Evolutionary conservation across 306 rosid genomes (phyloP).

Genomic region (Acacia crassicarpa): DNA sequence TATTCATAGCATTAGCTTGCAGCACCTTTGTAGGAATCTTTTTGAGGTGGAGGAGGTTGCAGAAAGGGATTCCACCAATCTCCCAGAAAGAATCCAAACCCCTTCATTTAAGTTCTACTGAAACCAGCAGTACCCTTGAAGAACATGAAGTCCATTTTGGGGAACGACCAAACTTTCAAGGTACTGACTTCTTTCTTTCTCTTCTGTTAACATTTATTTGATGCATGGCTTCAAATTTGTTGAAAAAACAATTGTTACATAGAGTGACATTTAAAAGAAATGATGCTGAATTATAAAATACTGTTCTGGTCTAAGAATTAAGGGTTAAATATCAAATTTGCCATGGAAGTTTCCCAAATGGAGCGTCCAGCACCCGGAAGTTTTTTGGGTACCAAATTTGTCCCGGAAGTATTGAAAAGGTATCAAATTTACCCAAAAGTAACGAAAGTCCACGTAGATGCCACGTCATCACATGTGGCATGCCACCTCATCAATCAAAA

Average conservation of each 20-base stretch:
- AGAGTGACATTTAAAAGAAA: too few species aligned
- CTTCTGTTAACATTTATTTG: not conserved
- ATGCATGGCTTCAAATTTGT: not conserved
- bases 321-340: too few species aligned
- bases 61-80: conserved; percentile 46
- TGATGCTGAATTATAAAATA: not conserved
- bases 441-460: too few species aligned
- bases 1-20: conserved; percentile 49
- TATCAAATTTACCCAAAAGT: too few species aligned
- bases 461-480: too few species aligned
- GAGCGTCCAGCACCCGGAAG: too few species aligned
- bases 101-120: conserved; percentile 43
- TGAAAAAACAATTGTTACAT: not conserved
- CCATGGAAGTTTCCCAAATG: too few species aligned
- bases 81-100: conserved; percentile 39
- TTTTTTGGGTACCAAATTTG: too few species aligned
- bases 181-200: conserved; percentile 28
- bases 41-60: conserved; percentile 65
- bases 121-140: conserved; percentile 49
- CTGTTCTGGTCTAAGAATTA: too few species aligned
- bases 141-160: conserved; percentile 81
- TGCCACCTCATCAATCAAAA: too few species aligned
- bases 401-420: too few species aligned
- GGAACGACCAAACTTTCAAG: conserved; percentile 74
- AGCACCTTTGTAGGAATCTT: conserved; percentile 45